Conservation (phyloP, 768 basidiomycete genomes). For the Hericium erinaceus region DNA sequence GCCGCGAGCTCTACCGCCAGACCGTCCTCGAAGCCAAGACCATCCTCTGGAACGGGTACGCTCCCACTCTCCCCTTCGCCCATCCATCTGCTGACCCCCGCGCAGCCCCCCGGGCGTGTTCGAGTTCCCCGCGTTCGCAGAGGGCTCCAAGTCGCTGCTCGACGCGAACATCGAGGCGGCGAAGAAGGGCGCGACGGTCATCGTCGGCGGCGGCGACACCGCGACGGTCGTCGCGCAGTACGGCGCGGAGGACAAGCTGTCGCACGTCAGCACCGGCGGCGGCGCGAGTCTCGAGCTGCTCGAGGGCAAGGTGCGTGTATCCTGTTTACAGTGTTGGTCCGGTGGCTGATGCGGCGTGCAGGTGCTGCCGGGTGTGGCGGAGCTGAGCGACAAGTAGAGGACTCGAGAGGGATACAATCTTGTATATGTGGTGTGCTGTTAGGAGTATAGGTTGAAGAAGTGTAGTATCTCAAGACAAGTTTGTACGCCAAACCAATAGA, state of each 20-base stretch:
- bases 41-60: slow-evolving; percentile 92
- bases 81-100: not conserved
- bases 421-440: too few relatives aligned
- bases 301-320: slow-evolving; percentile 80
- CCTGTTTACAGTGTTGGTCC: not conserved
- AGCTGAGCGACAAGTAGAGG: slow-evolving; percentile 69
- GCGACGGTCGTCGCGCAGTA: slow-evolving; percentile 93
- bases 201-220: slow-evolving; percentile 93
- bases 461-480: too few relatives aligned
- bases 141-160: slow-evolving; percentile 76
- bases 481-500: too few relatives aligned
- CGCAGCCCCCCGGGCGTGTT: slow-evolving; percentile 92
- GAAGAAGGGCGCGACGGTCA: slow-evolving; percentile 78
- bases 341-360: slow-evolving; percentile 19
- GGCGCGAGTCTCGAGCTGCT: slow-evolving; percentile 91
- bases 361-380: slow-evolving; percentile 87
- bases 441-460: too few relatives aligned
- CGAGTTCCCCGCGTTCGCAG: slow-evolving; percentile 88
- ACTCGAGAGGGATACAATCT: too few relatives aligned
- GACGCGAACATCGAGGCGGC: slow-evolving; percentile 84
- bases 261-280: slow-evolving; percentile 95
- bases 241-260: slow-evolving; percentile 76
- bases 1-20: slow-evolving; percentile 64
- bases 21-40: slow-evolving; percentile 88
- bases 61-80: not conserved